Evolutionary conservation across 1,284 basidiomycete genomes (phyloP).

Genomic region (Leccinum proximum): DNA sequence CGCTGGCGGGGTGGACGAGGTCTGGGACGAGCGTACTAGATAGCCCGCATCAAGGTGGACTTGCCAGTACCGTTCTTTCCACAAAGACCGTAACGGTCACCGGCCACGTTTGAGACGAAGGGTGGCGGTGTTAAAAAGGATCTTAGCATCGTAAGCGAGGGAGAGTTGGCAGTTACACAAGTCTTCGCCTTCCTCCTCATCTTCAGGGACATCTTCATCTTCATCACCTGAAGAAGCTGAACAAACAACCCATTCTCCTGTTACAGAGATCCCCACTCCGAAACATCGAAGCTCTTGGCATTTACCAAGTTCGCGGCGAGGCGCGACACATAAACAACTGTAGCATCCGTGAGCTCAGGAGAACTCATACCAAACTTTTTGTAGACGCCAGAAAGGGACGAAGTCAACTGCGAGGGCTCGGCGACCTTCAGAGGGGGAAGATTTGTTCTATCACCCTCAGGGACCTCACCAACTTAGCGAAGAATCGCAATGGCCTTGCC

Average conservation of each 20-base stretch:
- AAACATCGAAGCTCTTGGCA: constrained; percentile 87
- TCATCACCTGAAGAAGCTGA: too few species aligned
- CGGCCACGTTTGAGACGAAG: constrained; percentile 96
- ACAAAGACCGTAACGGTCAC: constrained; percentile 93
- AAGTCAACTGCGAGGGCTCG: constrained; percentile 64
- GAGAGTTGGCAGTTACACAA: too few species aligned
- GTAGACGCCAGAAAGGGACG: constrained; percentile 73
- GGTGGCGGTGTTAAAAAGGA: constrained; percentile 93
- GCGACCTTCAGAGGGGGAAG: constrained; percentile 80
- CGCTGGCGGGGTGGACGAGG: too few species aligned
- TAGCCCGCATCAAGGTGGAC: constrained; percentile 65
- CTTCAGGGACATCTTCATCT: too few species aligned
- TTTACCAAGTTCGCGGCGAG: constrained; percentile 88
- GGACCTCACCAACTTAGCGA: constrained; percentile 90
- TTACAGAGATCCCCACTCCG: too few species aligned
- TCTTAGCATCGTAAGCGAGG: constrained; percentile 95
- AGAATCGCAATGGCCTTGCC: constrained; percentile 90
- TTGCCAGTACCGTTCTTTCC: constrained; percentile 79
- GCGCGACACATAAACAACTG: constrained; percentile 70
- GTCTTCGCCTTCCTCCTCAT: too few species aligned
- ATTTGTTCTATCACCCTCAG: constrained; percentile 82
- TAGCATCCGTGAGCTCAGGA: constrained; percentile 57
- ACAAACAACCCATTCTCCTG: too few species aligned
- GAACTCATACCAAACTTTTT: constrained; percentile 72
- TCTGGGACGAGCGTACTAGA: constrained; percentile 29